Percentiles rank a stretch among this genome's conserved stretches.
phyloP scores from a whole-genome alignment of 352 stramenopile genomes.

The Globisporangium camurandrum region DNA sequence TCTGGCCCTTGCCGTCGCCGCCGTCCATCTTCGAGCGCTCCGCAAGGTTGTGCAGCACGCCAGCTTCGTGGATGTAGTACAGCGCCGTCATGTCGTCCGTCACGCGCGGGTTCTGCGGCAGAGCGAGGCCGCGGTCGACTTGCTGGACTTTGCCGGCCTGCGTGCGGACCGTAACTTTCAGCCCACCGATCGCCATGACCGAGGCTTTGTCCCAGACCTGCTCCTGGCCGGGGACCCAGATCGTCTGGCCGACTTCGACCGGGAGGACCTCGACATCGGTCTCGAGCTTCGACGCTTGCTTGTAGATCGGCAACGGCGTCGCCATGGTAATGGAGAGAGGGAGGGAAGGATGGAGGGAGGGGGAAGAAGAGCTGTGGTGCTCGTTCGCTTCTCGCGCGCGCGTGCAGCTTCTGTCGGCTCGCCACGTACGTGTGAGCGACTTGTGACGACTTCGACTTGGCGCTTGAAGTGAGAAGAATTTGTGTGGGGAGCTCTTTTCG shows the following conservation, averaged over 20 bases:
- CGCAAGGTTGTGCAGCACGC: constrained; percentile 94
- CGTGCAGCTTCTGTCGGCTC: too few species aligned
- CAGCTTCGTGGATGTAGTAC: constrained; percentile 92
- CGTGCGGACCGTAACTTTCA: constrained; percentile 83
- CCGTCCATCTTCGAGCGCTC: constrained; percentile 84
- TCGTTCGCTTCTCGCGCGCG: too few species aligned
- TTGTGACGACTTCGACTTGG: too few species aligned
- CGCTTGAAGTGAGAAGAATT: too few species aligned
- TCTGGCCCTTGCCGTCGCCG: constrained; percentile 50
- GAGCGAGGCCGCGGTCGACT: constrained; percentile 63
- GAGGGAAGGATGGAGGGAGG: too few species aligned
- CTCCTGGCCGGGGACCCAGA: constrained; percentile 72
- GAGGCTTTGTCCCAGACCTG: constrained; percentile 71
- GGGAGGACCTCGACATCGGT: constrained; percentile 60
- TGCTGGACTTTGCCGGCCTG: constrained; percentile 80
- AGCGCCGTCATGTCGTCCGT: constrained; percentile 93
- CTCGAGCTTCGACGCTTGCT: constrained; percentile 63
- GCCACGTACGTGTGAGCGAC: too few species aligned
- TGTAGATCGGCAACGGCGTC: constrained; percentile 56
- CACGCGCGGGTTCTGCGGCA: constrained; percentile 77
- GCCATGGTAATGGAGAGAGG: too few species aligned
- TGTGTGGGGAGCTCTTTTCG: too few species aligned
- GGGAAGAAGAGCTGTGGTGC: too few species aligned
- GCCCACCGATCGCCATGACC: constrained; percentile 79
- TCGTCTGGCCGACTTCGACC: constrained; percentile 56